These are phyloP conservation scores for Hexamita inflata DNA, from an alignment of 208 protist genomes.

Conservation along the genomic window DNA sequence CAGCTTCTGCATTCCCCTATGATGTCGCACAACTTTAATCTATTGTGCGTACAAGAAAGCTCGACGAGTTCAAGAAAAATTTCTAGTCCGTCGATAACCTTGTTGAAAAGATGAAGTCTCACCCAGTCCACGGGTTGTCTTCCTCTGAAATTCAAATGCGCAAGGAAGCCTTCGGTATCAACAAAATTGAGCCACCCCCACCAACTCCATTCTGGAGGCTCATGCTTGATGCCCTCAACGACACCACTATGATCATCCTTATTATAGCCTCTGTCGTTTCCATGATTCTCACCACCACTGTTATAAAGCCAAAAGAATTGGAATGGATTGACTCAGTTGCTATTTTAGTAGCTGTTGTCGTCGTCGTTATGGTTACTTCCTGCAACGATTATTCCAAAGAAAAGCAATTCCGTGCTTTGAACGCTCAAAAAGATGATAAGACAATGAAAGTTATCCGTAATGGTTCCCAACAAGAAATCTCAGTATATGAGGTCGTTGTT, in stretches of 20 bases:
- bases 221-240: constrained; percentile 62
- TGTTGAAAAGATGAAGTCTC: background rate
- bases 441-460: constrained; percentile 55
- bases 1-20: too few relatives aligned
- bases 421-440: constrained; percentile 63
- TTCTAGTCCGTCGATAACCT: background rate
- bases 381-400: constrained; percentile 80
- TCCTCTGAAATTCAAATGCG: background rate
- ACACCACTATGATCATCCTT: constrained; percentile 73
- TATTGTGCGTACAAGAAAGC: too few relatives aligned
- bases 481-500: constrained; percentile 55
- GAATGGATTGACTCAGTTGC: constrained; percentile 80
- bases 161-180: constrained; percentile 10
- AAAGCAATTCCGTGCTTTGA: constrained; percentile 74
- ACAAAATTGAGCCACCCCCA: constrained; percentile 34
- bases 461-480: constrained; percentile 50
- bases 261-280: constrained; percentile 68
- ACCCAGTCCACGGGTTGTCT: background rate
- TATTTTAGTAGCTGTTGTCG: constrained; percentile 77
- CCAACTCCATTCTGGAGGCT: constrained; percentile 60
- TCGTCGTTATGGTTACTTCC: constrained; percentile 72
- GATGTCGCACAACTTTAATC: too few relatives aligned
- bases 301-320: constrained; percentile 23
- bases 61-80: background rate
- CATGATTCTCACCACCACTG: constrained; percentile 62